These are phyloP conservation scores for Dillenia turbinata DNA, from an alignment of 164 flowering plant genomes.

Conservation along the genomic window DNA sequence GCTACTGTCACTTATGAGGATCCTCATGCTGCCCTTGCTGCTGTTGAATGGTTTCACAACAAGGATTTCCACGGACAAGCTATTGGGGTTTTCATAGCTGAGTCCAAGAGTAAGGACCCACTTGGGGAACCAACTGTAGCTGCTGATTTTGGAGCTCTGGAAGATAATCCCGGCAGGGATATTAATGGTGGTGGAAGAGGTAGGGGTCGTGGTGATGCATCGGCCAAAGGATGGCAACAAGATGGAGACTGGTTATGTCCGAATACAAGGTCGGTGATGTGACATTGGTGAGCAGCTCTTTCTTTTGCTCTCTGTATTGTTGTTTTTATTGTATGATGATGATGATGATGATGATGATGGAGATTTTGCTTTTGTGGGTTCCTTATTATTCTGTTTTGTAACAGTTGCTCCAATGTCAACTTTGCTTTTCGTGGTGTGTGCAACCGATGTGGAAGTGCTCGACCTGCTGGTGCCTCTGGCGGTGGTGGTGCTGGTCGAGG, in stretches of 20 bases:
- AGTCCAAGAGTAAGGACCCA: constrained; percentile 68
- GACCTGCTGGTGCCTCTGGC: constrained; percentile 81
- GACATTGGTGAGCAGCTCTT: constrained; percentile 99
- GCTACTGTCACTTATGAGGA: constrained; percentile 98
- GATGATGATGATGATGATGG: constrained; percentile 1
- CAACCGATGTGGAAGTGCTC: constrained; percentile 97
- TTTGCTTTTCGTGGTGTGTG: constrained; percentile 98
- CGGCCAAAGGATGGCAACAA: constrained; percentile 91
- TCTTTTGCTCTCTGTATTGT: constrained; percentile 41
- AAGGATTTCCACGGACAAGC: constrained; percentile 90
- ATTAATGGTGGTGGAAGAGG: constrained; percentile 63
- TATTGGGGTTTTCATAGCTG: constrained; percentile 84
- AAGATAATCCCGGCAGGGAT: constrained; percentile 38
- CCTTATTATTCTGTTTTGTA: constrained; percentile 20
- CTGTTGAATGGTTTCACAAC: constrained; percentile 97
- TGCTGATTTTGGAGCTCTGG: constrained; percentile 34
- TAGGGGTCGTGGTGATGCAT: constrained; percentile 69
- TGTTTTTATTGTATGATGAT: not conserved
- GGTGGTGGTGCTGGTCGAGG: constrained; percentile 70
- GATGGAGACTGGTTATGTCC: constrained; percentile 99
- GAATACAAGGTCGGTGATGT: constrained; percentile 99
- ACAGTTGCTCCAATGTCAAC: constrained; percentile 95
- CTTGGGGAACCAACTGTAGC: constrained; percentile 31
- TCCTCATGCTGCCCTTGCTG: constrained; percentile 97
- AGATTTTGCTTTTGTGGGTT: constrained; percentile 5